A percentile compares a stretch with the other conserved stretches of the same genome.
These are phyloP conservation scores for Lasiosphaeria ovina DNA, from an alignment of 495 filamentous ascomycete genomes.

Conservation along the genomic window DNA sequence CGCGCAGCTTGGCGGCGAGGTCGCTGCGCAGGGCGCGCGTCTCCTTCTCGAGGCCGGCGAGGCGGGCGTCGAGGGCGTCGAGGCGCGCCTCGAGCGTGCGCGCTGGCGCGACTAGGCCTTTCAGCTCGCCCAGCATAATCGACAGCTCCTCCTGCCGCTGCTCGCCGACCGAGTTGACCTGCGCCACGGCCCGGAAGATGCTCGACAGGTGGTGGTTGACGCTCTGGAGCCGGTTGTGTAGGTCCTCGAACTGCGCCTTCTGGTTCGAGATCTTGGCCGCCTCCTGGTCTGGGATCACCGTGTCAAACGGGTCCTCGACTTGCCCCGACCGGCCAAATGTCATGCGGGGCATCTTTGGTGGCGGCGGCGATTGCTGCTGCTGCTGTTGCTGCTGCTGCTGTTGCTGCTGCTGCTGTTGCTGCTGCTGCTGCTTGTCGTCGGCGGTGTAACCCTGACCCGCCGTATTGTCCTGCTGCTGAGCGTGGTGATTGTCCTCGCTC, in stretches of 20 bases:
- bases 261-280: constrained; percentile 22
- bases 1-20: constrained; percentile 50
- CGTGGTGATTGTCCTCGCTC: constrained; percentile 45
- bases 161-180: constrained; percentile 50
- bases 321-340: constrained; percentile 23
- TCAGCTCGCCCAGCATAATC: constrained; percentile 38
- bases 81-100: constrained; percentile 36
- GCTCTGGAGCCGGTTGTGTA: constrained; percentile 75
- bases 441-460: constrained; percentile 26
- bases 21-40: constrained; percentile 54
- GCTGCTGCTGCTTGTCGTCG: constrained; percentile 21
- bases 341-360: constrained; percentile 11
- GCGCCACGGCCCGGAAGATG: constrained; percentile 62
- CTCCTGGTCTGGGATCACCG: constrained; percentile 42
- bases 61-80: constrained; percentile 41
- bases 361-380: constrained; percentile 5
- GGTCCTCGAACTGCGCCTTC: constrained; percentile 69
- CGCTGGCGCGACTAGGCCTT: constrained; percentile 26
- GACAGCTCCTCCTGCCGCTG: constrained; percentile 58
- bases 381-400: constrained; percentile 5
- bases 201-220: constrained; percentile 69
- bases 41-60: constrained; percentile 66
- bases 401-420: constrained; percentile 17
- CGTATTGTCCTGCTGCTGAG: constrained; percentile 27
- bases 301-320: constrained; percentile 41